Conservation (phyloP, 306 rosid genomes). For the Sicyos edulis region DNA sequence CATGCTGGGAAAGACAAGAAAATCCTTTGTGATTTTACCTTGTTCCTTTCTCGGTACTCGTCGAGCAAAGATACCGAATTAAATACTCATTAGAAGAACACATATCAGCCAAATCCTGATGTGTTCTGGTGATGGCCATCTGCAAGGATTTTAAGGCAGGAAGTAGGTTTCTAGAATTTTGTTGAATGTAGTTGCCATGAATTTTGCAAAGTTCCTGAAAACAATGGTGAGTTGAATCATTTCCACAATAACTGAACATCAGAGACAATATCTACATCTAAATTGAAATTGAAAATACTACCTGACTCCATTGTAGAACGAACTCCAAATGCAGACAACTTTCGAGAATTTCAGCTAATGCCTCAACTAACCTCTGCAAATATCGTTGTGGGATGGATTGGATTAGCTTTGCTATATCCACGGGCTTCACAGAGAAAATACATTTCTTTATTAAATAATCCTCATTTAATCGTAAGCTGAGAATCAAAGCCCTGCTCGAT, state of each 20-base stretch:
- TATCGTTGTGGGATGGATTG: slow-evolving; percentile 59
- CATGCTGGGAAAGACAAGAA: background rate
- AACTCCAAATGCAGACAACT: slow-evolving; percentile 84
- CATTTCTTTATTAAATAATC: slow-evolving; percentile 63
- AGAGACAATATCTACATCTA: background rate
- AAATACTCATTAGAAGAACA: slow-evolving; percentile 81
- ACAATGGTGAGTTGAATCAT: background rate
- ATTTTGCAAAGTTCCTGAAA: slow-evolving; percentile 74
- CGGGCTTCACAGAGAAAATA: slow-evolving; percentile 58
- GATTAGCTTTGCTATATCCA: slow-evolving; percentile 55
- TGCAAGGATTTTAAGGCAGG: slow-evolving; percentile 80
- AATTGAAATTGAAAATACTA: slow-evolving; percentile 17
- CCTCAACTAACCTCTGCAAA: slow-evolving; percentile 72
- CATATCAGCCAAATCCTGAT: slow-evolving; percentile 81
- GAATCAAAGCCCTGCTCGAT: slow-evolving; percentile 66
- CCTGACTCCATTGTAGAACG: slow-evolving; percentile 85
- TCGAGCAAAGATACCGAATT: slow-evolving; percentile 68
- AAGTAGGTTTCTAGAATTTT: slow-evolving; percentile 56
- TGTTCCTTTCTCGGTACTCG: slow-evolving; percentile 37
- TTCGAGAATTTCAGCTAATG: slow-evolving; percentile 78
- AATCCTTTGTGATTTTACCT: background rate
- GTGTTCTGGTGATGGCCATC: slow-evolving; percentile 64
- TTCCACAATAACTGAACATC: background rate
- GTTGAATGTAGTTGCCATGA: slow-evolving; percentile 74
- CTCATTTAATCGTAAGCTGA: slow-evolving; percentile 78